Conservation (phyloP, 2,329 filamentous ascomycete genomes). For the Podosphaera fusca region DNA sequence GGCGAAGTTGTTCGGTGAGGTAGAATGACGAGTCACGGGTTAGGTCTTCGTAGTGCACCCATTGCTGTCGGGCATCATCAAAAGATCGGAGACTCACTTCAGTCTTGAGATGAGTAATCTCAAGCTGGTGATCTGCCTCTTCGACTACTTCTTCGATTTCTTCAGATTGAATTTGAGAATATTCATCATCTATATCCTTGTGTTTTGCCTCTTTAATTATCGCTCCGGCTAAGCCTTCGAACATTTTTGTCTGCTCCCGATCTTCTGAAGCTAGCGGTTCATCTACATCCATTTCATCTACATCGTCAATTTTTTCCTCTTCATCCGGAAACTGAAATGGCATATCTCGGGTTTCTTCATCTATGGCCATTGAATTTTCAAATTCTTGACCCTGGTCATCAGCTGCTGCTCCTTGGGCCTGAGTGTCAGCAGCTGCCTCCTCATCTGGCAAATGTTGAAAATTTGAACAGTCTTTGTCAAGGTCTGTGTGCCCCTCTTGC, state of each 20-base stretch:
- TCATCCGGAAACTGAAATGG: conserved; percentile 27
- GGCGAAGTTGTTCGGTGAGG: conserved; percentile 78
- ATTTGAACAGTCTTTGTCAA: conserved; percentile 54
- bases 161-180: conserved; percentile 20
- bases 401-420: conserved; percentile 71
- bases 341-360: conserved; percentile 38
- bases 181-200: conserved; percentile 24
- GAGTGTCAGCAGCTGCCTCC: conserved; percentile 58
- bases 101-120: conserved; percentile 41
- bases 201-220: conserved; percentile 26
- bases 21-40: conserved; percentile 74
- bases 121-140: conserved; percentile 32
- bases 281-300: conserved; percentile 20
- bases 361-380: conserved; percentile 73
- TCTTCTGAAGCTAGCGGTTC: conserved; percentile 20
- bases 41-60: conserved; percentile 62
- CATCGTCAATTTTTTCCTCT: conserved; percentile 23
- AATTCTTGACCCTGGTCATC: conserved; percentile 72
- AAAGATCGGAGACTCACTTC: conserved; percentile 16
- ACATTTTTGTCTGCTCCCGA: conserved; percentile 22
- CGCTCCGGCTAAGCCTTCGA: conserved; percentile 35
- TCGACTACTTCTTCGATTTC: conserved; percentile 18
- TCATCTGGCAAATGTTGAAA: conserved; percentile 87
- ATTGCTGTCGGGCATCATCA: conserved; percentile 46
- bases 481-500: conserved; percentile 15